These are phyloP conservation scores for Myriosclerotinia duriaeana DNA, from an alignment of 2,329 filamentous ascomycete species.

Conservation along the genomic window DNA sequence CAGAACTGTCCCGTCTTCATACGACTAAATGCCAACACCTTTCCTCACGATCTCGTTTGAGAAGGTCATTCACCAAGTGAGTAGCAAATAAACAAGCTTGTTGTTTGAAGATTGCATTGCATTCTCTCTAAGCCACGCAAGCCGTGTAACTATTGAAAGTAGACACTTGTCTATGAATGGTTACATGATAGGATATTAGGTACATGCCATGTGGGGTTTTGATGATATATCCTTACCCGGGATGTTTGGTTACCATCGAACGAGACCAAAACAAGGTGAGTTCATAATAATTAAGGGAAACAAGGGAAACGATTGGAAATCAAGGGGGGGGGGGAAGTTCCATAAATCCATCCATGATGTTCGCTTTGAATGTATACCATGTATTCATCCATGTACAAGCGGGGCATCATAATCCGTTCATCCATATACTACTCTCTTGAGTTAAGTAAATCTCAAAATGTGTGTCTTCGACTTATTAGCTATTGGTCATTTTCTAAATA, in stretches of 20 bases:
- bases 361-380: not conserved
- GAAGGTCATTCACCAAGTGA: not conserved
- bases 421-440: constrained; percentile 3
- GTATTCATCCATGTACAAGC: not conserved
- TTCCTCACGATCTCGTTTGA: not conserved
- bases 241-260: not conserved
- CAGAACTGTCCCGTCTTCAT: not conserved
- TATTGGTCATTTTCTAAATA: not conserved
- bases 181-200: not conserved
- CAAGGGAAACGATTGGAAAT: too few species aligned
- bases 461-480: not conserved
- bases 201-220: not conserved
- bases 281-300: too few species aligned
- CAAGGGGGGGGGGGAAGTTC: too few species aligned
- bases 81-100: constrained; percentile 2
- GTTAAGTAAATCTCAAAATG: not conserved
- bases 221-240: constrained; percentile 6
- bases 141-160: not conserved
- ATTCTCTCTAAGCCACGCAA: constrained; percentile 10
- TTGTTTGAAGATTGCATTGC: not conserved
- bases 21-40: not conserved
- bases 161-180: constrained; percentile 7
- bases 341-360: too few species aligned
- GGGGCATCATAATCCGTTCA: not conserved
- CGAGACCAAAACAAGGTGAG: not conserved